Evolutionary conservation across 108 stramenopile species (phyloP).

Genomic region (Skeletonema potamos): DNA sequence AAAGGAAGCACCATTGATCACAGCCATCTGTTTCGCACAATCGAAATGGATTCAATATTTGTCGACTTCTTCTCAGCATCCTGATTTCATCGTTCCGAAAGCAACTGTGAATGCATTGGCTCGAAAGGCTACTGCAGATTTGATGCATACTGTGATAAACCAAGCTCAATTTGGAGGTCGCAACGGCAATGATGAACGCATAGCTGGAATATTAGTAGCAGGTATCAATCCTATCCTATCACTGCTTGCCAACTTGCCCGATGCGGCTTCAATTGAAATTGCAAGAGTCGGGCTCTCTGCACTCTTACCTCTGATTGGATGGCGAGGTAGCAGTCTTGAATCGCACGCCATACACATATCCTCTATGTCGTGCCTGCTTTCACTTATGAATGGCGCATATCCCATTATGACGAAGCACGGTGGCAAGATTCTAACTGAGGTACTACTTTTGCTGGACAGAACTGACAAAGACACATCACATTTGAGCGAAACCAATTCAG

Average conservation of each 20-base stretch:
- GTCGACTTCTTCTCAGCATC: neutral
- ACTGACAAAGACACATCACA: slow-evolving; percentile 15
- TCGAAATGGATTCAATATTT: slow-evolving; percentile 29
- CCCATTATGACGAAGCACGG: slow-evolving; percentile 69
- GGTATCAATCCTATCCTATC: slow-evolving; percentile 60
- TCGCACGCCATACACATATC: slow-evolving; percentile 34
- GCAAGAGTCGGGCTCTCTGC: slow-evolving; percentile 58
- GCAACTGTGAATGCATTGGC: slow-evolving; percentile 1
- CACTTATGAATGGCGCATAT: slow-evolving; percentile 59
- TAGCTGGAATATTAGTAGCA: slow-evolving; percentile 47
- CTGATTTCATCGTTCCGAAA: neutral
- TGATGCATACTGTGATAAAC: slow-evolving; percentile 18
- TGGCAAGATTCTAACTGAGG: slow-evolving; percentile 59
- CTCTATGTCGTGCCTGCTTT: slow-evolving; percentile 44
- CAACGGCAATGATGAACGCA: slow-evolving; percentile 30
- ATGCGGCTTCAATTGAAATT: slow-evolving; percentile 60
- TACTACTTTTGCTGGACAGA: slow-evolving; percentile 41
- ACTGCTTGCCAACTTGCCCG: slow-evolving; percentile 29
- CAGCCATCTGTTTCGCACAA: slow-evolving; percentile 28
- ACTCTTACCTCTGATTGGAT: slow-evolving; percentile 58
- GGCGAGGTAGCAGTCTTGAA: slow-evolving; percentile 32
- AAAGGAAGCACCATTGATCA: slow-evolving; percentile 22
- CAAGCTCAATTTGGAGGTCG: slow-evolving; percentile 15
- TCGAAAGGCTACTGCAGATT: slow-evolving; percentile 19
- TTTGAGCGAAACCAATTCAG: slow-evolving; percentile 18